These are phyloP conservation scores for Pyrus bretschneideri DNA, from an alignment of 306 rosid species.

Conservation along the genomic window DNA sequence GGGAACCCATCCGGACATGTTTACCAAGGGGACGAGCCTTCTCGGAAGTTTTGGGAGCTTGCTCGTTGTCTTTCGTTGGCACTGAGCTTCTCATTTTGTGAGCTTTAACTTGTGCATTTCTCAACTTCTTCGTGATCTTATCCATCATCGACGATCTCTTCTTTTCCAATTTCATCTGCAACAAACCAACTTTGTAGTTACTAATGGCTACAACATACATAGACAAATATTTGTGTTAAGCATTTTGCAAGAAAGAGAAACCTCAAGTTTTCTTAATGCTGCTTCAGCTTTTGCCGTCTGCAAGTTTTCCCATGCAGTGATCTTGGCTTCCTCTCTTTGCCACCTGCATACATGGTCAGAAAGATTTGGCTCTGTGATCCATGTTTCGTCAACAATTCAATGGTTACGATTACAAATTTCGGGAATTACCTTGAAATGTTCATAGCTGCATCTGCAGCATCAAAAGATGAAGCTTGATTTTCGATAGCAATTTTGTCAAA, in stretches of 20 bases:
- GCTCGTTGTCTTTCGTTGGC: constrained; percentile 14
- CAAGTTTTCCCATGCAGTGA: constrained; percentile 82
- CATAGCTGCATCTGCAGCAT: constrained; percentile 46
- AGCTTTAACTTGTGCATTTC: constrained; percentile 65
- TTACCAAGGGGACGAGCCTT: constrained; percentile 10
- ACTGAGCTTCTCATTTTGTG: constrained; percentile 56
- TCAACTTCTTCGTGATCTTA: constrained; percentile 65
- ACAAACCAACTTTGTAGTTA: constrained; percentile 20
- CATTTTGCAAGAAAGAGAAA: not conserved
- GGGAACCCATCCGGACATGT: constrained; percentile 14
- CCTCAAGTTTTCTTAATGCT: constrained; percentile 79
- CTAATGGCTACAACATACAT: not conserved
- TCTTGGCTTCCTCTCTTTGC: constrained; percentile 81
- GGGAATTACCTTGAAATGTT: constrained; percentile 43
- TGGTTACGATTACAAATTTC: not conserved
- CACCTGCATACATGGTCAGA: constrained; percentile 27
- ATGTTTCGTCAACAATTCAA: not conserved
- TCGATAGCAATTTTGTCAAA: constrained; percentile 24
- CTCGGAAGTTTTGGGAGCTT: constrained; percentile 5
- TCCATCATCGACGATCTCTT: constrained; percentile 75
- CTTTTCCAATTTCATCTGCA: constrained; percentile 84
- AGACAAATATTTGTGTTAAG: too few relatives aligned
- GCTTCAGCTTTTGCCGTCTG: constrained; percentile 94
- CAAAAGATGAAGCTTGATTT: constrained; percentile 34
- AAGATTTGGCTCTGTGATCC: not conserved